Percentiles rank a stretch among this genome's conserved stretches.
Conservation (phyloP, 805 yeast genomes). For the Kodamaea sagamina region DNA sequence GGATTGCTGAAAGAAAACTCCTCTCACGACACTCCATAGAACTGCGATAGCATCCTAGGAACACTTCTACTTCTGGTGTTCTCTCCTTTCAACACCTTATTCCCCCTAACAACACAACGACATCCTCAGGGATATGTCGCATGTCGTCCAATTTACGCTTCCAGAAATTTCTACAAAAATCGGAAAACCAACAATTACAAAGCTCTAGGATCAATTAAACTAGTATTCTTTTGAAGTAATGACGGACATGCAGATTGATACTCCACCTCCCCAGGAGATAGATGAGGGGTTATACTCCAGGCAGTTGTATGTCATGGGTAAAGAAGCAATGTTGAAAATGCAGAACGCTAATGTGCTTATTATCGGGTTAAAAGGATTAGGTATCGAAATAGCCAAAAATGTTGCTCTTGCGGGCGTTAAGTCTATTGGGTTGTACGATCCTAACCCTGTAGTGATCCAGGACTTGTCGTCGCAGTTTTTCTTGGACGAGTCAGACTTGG, state of each 20-base stretch:
- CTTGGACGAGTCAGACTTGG: conserved; percentile 63
- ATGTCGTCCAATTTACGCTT: neutral
- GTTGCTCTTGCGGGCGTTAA: conserved; percentile 97
- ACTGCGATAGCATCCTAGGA: no score
- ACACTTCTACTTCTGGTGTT: no score
- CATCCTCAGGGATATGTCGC: neutral
- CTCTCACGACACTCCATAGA: no score
- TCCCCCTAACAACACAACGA: neutral
- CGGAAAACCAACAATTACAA: neutral
- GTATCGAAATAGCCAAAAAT: conserved; percentile 95
- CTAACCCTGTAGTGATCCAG: conserved; percentile 58
- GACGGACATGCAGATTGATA: conserved; percentile 45
- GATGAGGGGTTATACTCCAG: conserved; percentile 96
- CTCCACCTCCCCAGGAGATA: conserved; percentile 48
- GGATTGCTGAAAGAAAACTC: no score
- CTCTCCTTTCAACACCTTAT: no score
- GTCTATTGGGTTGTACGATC: conserved; percentile 83
- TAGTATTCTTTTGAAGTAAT: conserved; percentile 13
- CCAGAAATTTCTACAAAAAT: conserved; percentile 1
- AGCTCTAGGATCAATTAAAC: conserved; percentile 1
- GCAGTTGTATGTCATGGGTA: conserved; percentile 93
- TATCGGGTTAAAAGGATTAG: conserved; percentile 89
- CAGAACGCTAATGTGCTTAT: conserved; percentile 89
- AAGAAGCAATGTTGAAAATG: conserved; percentile 98
- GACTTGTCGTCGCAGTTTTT: conserved; percentile 93